Conservation (phyloP, 257 asterid genomes). For the Plectranthus barbatus region DNA sequence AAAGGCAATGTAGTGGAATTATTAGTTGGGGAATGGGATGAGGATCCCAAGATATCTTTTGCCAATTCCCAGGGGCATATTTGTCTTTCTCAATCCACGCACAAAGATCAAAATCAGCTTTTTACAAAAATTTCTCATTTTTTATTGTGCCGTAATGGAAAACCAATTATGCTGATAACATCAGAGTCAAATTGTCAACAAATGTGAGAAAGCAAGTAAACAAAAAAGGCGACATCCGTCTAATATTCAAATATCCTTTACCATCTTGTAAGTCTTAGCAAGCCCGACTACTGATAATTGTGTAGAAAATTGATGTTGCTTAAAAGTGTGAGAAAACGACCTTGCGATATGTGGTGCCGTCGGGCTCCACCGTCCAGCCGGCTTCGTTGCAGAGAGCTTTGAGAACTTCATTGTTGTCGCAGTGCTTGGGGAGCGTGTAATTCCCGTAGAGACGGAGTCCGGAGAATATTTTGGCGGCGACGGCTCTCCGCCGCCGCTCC, state of each 20-base stretch:
- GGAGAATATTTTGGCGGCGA: constrained; percentile 61
- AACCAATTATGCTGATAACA: background rate
- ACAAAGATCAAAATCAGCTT: background rate
- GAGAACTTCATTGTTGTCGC: constrained; percentile 76
- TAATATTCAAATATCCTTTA: too few relatives aligned
- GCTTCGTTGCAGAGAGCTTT: constrained; percentile 69
- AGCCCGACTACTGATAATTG: background rate
- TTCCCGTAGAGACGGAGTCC: constrained; percentile 66
- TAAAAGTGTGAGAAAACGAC: constrained; percentile 14
- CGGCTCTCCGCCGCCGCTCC: constrained; percentile 64
- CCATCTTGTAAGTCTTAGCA: background rate
- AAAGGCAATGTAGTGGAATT: too few relatives aligned
- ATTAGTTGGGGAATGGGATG: too few relatives aligned
- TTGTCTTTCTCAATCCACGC: background rate
- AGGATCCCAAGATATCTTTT: constrained; percentile 1
- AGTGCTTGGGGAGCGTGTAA: constrained; percentile 59
- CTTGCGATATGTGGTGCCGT: constrained; percentile 72
- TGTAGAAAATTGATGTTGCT: constrained; percentile 3
- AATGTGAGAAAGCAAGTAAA: background rate
- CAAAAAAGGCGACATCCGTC: background rate
- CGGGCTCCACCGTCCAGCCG: constrained; percentile 67
- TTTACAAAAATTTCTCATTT: background rate
- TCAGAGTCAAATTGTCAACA: constrained; percentile 3
- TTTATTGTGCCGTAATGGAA: background rate
- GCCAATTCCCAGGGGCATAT: background rate